A percentile compares a stretch with the other conserved stretches of the same genome.
phyloP scores from a whole-genome alignment of 2,329 filamentous ascomycete genomes.

The Calonectria fujianensis region DNA sequence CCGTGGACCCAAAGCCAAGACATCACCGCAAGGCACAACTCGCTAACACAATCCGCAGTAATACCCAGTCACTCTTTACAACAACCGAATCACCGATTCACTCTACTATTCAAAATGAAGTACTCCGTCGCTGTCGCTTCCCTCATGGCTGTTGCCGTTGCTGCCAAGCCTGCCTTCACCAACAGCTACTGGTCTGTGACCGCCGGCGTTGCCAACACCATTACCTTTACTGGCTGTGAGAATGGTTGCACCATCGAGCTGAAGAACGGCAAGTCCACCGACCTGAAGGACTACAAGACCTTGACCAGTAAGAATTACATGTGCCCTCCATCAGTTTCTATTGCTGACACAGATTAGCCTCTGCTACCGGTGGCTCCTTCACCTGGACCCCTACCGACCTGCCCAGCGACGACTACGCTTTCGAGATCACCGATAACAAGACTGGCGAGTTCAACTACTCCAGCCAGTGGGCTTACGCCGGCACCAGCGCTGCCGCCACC shows the following conservation, averaged over 20 bases:
- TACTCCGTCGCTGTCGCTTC: slow-evolving; percentile 57
- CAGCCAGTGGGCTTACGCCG: slow-evolving; percentile 56
- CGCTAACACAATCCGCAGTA: slow-evolving; percentile 49
- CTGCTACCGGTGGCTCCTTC: slow-evolving; percentile 51
- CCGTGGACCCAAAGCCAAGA: not conserved
- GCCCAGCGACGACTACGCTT: slow-evolving; percentile 59
- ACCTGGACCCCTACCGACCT: slow-evolving; percentile 55
- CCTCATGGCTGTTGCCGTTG: slow-evolving; percentile 54
- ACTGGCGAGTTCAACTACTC: slow-evolving; percentile 58
- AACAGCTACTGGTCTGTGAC: slow-evolving; percentile 54
- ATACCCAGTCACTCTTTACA: slow-evolving; percentile 54
- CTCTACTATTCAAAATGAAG: slow-evolving; percentile 61
- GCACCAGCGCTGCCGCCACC: slow-evolving; percentile 44
- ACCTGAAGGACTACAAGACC: slow-evolving; percentile 57
- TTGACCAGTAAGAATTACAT: slow-evolving; percentile 56
- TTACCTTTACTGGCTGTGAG: slow-evolving; percentile 58
- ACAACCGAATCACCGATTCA: slow-evolving; percentile 41
- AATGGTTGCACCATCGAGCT: slow-evolving; percentile 60
- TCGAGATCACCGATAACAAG: slow-evolving; percentile 58
- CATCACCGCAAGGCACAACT: slow-evolving; percentile 8
- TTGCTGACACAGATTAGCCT: slow-evolving; percentile 36
- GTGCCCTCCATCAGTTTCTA: accelerated
- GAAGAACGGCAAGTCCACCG: slow-evolving; percentile 55
- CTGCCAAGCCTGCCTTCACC: slow-evolving; percentile 58
- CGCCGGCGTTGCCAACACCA: slow-evolving; percentile 51